These are phyloP conservation scores for Punctularia strigosozonata DNA, from an alignment of 768 basidiomycete genomes.

Conservation along the genomic window DNA sequence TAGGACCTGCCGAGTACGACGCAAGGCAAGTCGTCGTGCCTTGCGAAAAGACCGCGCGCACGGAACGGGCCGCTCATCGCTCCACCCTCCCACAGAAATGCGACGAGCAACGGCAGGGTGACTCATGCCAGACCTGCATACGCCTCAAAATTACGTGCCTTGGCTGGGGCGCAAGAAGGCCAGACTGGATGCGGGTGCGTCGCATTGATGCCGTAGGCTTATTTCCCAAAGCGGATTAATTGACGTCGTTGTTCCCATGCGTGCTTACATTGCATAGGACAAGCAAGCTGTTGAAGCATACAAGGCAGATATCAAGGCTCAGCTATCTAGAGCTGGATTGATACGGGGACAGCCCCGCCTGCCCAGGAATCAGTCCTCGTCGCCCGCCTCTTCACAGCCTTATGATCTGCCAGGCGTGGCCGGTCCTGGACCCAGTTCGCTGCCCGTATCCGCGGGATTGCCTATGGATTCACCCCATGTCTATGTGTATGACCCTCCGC, in stretches of 20 bases:
- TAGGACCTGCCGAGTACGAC: slow-evolving; percentile 76
- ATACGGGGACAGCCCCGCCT: slow-evolving; percentile 61
- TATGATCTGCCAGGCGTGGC: too few relatives aligned
- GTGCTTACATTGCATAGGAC: slow-evolving; percentile 35
- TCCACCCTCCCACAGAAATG: slow-evolving; percentile 52
- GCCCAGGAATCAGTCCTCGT: slow-evolving; percentile 15
- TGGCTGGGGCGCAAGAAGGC: slow-evolving; percentile 75
- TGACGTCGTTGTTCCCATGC: slow-evolving; percentile 8
- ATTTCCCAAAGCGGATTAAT: too few relatives aligned
- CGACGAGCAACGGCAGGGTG: slow-evolving; percentile 69
- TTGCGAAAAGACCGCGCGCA: slow-evolving; percentile 1
- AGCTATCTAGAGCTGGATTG: slow-evolving; percentile 64
- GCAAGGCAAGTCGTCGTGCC: slow-evolving; percentile 77
- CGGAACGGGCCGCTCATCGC: not conserved
- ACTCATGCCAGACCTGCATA: slow-evolving; percentile 72
- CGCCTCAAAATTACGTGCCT: slow-evolving; percentile 74
- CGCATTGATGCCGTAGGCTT: not conserved
- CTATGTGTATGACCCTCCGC: too few relatives aligned
- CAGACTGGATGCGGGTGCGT: slow-evolving; percentile 83
- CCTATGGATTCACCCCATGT: too few relatives aligned
- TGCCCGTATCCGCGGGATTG: too few relatives aligned
- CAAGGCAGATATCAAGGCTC: slow-evolving; percentile 76
- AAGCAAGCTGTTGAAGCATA: slow-evolving; percentile 73
- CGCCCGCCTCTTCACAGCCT: slow-evolving; percentile 22
- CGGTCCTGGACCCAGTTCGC: too few relatives aligned